phyloP scores from a whole-genome alignment of 345 rosid species.

The Erodium maritimum region DNA sequence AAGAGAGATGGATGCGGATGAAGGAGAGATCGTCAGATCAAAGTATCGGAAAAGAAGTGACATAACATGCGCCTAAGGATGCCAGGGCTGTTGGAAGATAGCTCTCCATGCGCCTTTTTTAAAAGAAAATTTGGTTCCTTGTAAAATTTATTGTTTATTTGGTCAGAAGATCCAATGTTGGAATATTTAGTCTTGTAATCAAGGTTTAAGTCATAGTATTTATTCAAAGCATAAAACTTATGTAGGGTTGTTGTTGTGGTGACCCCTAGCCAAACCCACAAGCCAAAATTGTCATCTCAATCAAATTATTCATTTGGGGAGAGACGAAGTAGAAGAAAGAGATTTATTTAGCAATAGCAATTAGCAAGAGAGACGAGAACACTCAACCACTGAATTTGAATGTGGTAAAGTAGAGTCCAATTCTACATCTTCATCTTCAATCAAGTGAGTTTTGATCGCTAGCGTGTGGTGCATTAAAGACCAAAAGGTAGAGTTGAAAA shows the following conservation, averaged over 20 bases:
- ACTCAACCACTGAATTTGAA: not conserved
- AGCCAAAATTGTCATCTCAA: not conserved
- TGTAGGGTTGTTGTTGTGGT: not conserved
- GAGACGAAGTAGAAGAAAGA: not conserved
- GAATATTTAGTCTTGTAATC: too few relatives aligned
- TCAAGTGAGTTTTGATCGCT: not conserved
- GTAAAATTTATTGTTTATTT: too few relatives aligned
- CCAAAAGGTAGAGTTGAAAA: conserved; percentile 16
- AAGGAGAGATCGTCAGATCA: too few relatives aligned
- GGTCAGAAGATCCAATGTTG: too few relatives aligned
- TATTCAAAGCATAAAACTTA: not conserved
- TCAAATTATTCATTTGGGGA: not conserved
- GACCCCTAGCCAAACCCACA: not conserved
- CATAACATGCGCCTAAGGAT: too few relatives aligned
- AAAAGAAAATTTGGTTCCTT: too few relatives aligned
- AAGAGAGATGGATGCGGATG: too few relatives aligned
- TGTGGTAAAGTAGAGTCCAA: not conserved
- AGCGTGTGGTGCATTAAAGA: conserved; percentile 20
- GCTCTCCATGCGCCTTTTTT: too few relatives aligned
- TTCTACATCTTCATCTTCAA: not conserved
- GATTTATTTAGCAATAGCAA: not conserved
- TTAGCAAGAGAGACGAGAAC: not conserved
- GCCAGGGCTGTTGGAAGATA: too few relatives aligned
- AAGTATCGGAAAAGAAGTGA: too few relatives aligned
- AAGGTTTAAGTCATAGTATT: too few relatives aligned